Evolutionary conservation across 2,329 filamentous ascomycete species (phyloP).

Genomic region (Exutisphaerella laricina): DNA sequence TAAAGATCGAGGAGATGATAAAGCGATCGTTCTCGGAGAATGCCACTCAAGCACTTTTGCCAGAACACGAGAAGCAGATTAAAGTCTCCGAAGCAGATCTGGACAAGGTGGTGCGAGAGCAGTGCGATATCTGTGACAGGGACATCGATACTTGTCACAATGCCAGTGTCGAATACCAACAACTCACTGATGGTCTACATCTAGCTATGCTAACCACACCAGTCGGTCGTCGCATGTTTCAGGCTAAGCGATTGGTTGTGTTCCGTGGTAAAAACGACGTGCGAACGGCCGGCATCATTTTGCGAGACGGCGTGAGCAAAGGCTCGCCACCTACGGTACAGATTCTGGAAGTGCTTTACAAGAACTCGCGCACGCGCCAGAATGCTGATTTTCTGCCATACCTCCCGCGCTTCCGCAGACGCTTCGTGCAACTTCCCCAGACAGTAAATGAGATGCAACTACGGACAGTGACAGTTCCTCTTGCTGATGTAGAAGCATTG

Average conservation of each 20-base stretch:
- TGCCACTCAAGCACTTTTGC: conserved; percentile 86
- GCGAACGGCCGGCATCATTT: conserved; percentile 72
- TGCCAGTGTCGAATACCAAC: conserved; percentile 72
- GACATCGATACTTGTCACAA: conserved; percentile 77
- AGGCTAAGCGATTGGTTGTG: conserved; percentile 68
- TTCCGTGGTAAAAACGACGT: conserved; percentile 74
- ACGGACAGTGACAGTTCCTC: conserved; percentile 62
- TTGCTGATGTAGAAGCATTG: conserved; percentile 78
- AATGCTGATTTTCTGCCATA: conserved; percentile 85
- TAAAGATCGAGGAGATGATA: conserved; percentile 99
- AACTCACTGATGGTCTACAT: conserved; percentile 76
- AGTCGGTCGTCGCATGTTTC: conserved; percentile 73
- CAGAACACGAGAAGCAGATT: conserved; percentile 92
- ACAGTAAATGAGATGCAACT: conserved; percentile 61
- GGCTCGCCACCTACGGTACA: conserved; percentile 65
- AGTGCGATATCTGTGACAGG: conserved; percentile 74
- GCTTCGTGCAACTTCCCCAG: conserved; percentile 63
- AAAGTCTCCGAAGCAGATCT: conserved; percentile 87
- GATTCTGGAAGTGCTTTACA: conserved; percentile 64
- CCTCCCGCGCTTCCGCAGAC: conserved; percentile 61
- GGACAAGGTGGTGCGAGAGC: conserved; percentile 79
- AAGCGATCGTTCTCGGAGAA: conserved; percentile 99
- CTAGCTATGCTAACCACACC: conserved; percentile 71
- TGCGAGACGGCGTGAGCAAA: conserved; percentile 66
- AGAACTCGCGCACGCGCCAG: conserved; percentile 62